Evolutionary conservation across 139 green algal genomes (phyloP).

Genomic region (Bryopsis sp.): DNA sequence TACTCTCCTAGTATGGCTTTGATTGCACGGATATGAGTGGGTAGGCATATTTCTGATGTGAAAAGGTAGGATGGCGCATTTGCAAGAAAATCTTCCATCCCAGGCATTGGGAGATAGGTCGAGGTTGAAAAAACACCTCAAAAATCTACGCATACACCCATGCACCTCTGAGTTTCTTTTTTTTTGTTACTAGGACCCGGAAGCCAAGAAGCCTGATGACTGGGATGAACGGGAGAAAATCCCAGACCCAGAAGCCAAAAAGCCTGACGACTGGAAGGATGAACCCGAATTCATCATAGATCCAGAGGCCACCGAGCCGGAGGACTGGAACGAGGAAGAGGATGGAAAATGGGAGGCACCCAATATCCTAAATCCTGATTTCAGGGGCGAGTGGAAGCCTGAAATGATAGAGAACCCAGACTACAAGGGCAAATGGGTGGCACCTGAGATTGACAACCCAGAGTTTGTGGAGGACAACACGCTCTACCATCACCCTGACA

Average conservation of each 20-base stretch:
- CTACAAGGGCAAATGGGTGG: slow-evolving; percentile 75
- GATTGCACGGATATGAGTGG: not conserved
- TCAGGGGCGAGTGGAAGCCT: slow-evolving; percentile 80
- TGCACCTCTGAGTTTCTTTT: not conserved
- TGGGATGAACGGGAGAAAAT: slow-evolving; percentile 78
- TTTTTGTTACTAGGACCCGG: slow-evolving; percentile 53
- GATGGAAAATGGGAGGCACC: slow-evolving; percentile 82
- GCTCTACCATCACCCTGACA: slow-evolving; percentile 60
- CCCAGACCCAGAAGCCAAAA: slow-evolving; percentile 63
- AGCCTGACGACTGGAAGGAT: slow-evolving; percentile 64
- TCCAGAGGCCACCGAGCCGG: slow-evolving; percentile 67
- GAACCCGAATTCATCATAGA: slow-evolving; percentile 68
- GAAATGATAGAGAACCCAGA: slow-evolving; percentile 57
- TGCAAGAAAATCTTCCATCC: not conserved
- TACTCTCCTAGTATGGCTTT: not conserved
- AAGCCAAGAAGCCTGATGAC: slow-evolving; percentile 79
- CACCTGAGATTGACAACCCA: slow-evolving; percentile 76
- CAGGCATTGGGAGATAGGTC: not conserved
- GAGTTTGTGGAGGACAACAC: slow-evolving; percentile 59
- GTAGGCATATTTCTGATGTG: not conserved
- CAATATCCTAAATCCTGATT: slow-evolving; percentile 80
- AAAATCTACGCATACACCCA: not conserved
- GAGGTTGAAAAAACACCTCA: not conserved
- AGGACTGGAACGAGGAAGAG: slow-evolving; percentile 87
- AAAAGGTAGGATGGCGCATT: too few relatives aligned